phyloP scores from a whole-genome alignment of 805 yeast genomes.

The Cyberlindnera lachancei region DNA sequence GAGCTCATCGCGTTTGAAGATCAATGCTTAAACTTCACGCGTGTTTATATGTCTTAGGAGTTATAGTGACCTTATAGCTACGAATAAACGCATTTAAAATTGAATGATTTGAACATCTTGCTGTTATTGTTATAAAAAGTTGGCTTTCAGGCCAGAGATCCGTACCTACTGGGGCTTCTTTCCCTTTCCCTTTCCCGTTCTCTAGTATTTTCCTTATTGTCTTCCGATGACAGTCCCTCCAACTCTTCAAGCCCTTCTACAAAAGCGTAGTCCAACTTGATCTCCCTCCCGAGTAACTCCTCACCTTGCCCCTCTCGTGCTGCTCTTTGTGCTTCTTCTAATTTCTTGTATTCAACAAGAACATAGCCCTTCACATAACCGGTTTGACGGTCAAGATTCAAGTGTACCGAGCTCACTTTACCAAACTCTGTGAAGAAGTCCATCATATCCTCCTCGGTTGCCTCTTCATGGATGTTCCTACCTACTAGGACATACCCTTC shows the following conservation, averaged over 20 bases:
- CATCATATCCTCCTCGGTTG: conserved; percentile 34
- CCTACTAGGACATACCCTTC: conserved; percentile 38
- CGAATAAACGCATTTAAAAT: too few species aligned
- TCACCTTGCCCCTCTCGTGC: conserved; percentile 23
- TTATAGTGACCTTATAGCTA: too few species aligned
- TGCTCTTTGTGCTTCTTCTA: conserved; percentile 29
- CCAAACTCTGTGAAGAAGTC: conserved; percentile 38
- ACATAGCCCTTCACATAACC: conserved; percentile 34
- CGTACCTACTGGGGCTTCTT: conserved; percentile 1
- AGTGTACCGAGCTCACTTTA: conserved; percentile 28
- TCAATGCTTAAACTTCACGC: too few species aligned
- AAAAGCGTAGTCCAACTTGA: conserved; percentile 33
- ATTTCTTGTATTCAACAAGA: conserved; percentile 27
- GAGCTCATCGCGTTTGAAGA: too few species aligned
- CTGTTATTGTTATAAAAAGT: too few species aligned
- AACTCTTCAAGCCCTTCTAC: conserved; percentile 19
- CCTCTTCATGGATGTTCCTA: conserved; percentile 36
- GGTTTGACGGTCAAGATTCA: conserved; percentile 35
- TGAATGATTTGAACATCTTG: too few species aligned
- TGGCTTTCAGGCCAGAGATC: too few species aligned
- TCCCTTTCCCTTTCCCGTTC: not conserved
- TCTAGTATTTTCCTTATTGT: not conserved
- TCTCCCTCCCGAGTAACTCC: conserved; percentile 26
- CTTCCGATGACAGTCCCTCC: not conserved
- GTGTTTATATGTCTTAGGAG: too few species aligned